Base-by-base conservation (phyloP, 257 asterid species). In the Datura wrightii region DNA sequence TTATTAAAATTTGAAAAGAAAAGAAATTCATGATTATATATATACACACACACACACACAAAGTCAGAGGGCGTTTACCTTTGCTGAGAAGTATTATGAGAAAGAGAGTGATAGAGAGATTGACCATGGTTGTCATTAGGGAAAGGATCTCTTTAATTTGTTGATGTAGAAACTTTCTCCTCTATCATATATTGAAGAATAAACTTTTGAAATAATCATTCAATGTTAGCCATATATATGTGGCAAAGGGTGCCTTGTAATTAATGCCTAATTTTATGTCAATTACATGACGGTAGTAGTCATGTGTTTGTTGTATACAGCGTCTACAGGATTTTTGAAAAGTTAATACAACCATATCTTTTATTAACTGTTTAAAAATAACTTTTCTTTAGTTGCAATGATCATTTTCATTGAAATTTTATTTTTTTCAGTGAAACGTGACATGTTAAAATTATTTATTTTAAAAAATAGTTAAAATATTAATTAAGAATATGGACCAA, bases 41-140 rank as follows among this genome's bases (percentile, higher is more conserved):
- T 74, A 16, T 6, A 5, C 34, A 6, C 1, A 63, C 44, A 6
- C 1, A 63, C 44, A 44, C n/a, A 2, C 1, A 72, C 0, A 72
- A 48, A 48, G 14, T 2, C 1, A 71, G 4, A 70, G 31, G 24
- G 79, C 31, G 3, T 71, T 74, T 48, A 74, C 80, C 80, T 74
- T 74, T 48, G 18, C 19, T 11, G 19, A 74, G 11, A 74, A 74
- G 59, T 48, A 19, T 24, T 19, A 74, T 19, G 13, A 74, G 80
- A 10, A 74, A 42, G 80, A 74, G 6, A 74, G 80, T 46, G 59
- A 74, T 11, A 74, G 7, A 19, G 54, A 74, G 3, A 13, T 48
- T 74, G 24, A 74, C 80, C 11, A 74, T 74, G 18, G 11, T 50
- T 74, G 55, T 59, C 80, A 74, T 63, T 8, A 62, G 69, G 37